These are phyloP conservation scores for Triticum urartu DNA, from an alignment of 176 grass and related monocot species.

Conservation along the genomic window DNA sequence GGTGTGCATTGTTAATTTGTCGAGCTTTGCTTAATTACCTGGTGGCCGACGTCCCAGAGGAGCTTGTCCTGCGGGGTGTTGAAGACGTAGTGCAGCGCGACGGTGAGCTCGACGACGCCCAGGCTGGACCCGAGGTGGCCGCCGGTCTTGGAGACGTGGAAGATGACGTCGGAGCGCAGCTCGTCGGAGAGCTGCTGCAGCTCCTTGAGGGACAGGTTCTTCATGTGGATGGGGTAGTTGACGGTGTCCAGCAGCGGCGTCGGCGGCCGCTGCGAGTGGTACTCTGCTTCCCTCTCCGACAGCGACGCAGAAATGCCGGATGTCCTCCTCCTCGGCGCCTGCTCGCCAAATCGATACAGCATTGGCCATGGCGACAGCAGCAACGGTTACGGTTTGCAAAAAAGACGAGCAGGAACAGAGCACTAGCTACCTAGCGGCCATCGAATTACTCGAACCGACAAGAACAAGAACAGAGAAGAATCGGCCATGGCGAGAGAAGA, in stretches of 20 bases:
- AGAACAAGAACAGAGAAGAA: background rate
- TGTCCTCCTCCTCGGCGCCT: conserved; percentile 42
- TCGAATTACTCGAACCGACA: background rate
- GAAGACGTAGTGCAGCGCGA: conserved; percentile 94
- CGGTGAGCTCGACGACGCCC: conserved; percentile 90
- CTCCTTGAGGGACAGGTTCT: conserved; percentile 92
- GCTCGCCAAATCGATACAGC: background rate
- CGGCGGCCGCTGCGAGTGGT: conserved; percentile 79
- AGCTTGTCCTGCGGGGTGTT: conserved; percentile 85
- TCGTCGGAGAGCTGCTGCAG: conserved; percentile 92
- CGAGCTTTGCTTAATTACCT: conserved; percentile 34
- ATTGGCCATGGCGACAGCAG: background rate
- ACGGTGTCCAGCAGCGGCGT: conserved; percentile 95
- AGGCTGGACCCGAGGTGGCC: conserved; percentile 96
- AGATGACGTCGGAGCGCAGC: conserved; percentile 95
- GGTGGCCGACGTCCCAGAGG: conserved; percentile 97
- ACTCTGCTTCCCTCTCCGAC: conserved; percentile 66
- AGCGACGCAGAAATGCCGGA: conserved; percentile 53
- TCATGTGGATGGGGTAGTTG: conserved; percentile 95
- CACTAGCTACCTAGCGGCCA: too few species aligned
- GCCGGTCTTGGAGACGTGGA: conserved; percentile 94
- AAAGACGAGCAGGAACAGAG: background rate
- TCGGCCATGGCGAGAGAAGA: background rate
- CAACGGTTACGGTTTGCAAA: background rate
- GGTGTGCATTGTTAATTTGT: background rate